phyloP scores from a whole-genome alignment of 1,284 basidiomycete species.

The Boletus nobilissimus region DNA sequence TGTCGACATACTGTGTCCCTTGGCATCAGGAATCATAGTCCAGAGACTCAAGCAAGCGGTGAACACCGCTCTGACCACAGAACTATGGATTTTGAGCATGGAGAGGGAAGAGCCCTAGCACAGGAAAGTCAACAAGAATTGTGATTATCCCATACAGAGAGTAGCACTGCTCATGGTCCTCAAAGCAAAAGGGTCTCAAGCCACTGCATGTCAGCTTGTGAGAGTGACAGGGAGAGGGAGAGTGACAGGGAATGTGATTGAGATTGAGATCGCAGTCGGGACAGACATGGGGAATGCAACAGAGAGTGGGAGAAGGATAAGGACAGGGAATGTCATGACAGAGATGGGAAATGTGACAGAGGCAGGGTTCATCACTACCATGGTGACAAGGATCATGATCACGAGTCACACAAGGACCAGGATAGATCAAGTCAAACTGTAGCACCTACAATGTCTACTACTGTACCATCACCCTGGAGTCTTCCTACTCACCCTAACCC shows the following conservation, averaged over 20 bases:
- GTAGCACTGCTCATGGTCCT: conserved; percentile 59
- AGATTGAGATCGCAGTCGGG: conserved; percentile 53
- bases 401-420: conserved; percentile 61
- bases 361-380: conserved; percentile 51
- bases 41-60: conserved; percentile 76
- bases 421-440: conserved; percentile 53
- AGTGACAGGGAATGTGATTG: conserved; percentile 59
- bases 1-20: conserved; percentile 74
- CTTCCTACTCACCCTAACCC: conserved; percentile 68
- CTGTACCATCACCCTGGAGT: conserved; percentile 59
- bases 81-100: conserved; percentile 53
- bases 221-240: conserved; percentile 55
- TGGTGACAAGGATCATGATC: conserved; percentile 53
- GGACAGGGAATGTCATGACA: conserved; percentile 54
- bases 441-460: conserved; percentile 41
- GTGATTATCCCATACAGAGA: conserved; percentile 52
- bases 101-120: conserved; percentile 64
- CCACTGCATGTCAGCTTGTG: conserved; percentile 49
- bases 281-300: conserved; percentile 55
- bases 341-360: conserved; percentile 55
- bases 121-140: conserved; percentile 57
- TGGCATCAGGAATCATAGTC: conserved; percentile 71
- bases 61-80: conserved; percentile 67
- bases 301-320: conserved; percentile 53
- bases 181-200: conserved; percentile 55